These are phyloP conservation scores for Spongospora subterranea DNA, from an alignment of 208 protist genomes.

Conservation along the genomic window DNA sequence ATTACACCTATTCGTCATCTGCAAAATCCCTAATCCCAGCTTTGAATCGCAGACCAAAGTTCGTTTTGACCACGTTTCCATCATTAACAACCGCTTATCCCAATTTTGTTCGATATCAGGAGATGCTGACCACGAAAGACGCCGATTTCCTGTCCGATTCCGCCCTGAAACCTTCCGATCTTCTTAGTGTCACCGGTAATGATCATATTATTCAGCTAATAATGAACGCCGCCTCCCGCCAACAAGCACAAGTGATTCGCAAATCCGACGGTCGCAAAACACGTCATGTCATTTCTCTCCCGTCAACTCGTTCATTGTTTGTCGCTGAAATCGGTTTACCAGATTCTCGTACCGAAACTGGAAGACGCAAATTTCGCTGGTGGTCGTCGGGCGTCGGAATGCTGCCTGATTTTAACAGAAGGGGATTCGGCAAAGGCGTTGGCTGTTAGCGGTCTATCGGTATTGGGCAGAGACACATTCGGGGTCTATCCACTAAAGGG, in stretches of 20 bases:
- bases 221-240: not conserved
- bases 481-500: slow-evolving; percentile 99
- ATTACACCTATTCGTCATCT: slow-evolving; percentile 97
- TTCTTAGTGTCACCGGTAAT: not conserved
- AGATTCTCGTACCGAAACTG: slow-evolving; percentile 91
- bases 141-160: not conserved
- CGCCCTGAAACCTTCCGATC: not conserved
- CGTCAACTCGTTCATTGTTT: slow-evolving; percentile 56
- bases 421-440: slow-evolving; percentile 97
- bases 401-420: slow-evolving; percentile 99
- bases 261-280: slow-evolving; percentile 78
- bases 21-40: slow-evolving; percentile 97
- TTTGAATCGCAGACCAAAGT: slow-evolving; percentile 92
- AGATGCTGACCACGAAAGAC: not conserved
- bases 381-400: slow-evolving; percentile 87
- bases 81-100: not conserved
- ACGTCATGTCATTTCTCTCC: not conserved
- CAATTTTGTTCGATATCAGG: not conserved
- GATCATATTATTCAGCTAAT: not conserved
- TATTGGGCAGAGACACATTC: slow-evolving; percentile 97
- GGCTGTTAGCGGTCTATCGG: slow-evolving; percentile 93
- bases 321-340: not conserved
- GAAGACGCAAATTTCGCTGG: slow-evolving; percentile 99
- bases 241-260: slow-evolving; percentile 64
- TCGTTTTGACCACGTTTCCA: not conserved